These are phyloP conservation scores for Rugonectria rugulosa DNA, from an alignment of 2,329 filamentous ascomycete genomes.

Conservation along the genomic window DNA sequence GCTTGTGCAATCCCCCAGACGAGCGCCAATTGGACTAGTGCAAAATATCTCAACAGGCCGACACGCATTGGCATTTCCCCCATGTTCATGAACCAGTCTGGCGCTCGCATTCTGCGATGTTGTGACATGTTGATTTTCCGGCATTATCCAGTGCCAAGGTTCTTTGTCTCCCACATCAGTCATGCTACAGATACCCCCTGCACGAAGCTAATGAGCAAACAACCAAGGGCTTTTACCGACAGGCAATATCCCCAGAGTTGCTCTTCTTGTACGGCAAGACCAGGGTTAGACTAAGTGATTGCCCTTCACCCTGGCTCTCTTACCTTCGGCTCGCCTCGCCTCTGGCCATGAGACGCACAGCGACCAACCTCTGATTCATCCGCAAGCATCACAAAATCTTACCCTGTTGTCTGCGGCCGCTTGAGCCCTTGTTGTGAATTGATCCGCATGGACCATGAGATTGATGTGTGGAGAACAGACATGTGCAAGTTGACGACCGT, in stretches of 20 bases:
- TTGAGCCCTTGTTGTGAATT: slow-evolving; percentile 4
- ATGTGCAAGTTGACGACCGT: slow-evolving; percentile 10
- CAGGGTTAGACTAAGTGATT: background rate
- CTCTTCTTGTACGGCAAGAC: no score
- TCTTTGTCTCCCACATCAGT: no score
- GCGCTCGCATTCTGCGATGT: background rate
- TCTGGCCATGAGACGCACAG: slow-evolving; percentile 6
- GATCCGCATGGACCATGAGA: slow-evolving; percentile 32
- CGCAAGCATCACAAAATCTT: background rate
- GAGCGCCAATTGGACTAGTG: no score
- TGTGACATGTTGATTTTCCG: background rate
- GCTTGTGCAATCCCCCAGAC: background rate
- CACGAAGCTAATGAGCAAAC: no score
- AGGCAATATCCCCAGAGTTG: no score
- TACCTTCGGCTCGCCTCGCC: background rate
- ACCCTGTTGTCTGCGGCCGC: background rate
- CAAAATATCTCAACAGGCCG: no score
- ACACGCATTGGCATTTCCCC: background rate
- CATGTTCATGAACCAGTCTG: background rate
- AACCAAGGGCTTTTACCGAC: no score
- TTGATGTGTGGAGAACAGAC: slow-evolving; percentile 21
- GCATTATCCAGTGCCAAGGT: no score
- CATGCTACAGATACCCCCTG: no score
- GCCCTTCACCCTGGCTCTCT: background rate
- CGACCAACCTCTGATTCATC: background rate